These are phyloP conservation scores for Saccharomyces uvarum DNA, from an alignment of 1,139 yeast genomes.

Conservation along the genomic window DNA sequence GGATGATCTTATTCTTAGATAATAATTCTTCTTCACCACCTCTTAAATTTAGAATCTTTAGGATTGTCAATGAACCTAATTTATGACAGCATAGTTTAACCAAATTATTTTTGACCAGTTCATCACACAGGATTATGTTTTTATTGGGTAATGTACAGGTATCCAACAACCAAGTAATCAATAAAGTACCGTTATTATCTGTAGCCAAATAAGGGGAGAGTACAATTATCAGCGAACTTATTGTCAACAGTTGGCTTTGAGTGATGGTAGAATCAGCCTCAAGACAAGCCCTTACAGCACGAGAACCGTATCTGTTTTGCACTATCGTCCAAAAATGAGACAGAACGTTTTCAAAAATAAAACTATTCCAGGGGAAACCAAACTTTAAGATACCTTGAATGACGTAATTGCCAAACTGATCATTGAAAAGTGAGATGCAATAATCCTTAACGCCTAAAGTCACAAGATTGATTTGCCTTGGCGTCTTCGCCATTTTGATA, in stretches of 20 bases:
- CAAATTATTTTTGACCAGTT: slow-evolving; percentile 49
- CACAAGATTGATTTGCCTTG: slow-evolving; percentile 61
- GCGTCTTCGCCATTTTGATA: slow-evolving; percentile 59
- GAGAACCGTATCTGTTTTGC: slow-evolving; percentile 83
- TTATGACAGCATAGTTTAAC: slow-evolving; percentile 68
- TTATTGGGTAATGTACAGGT: slow-evolving; percentile 60
- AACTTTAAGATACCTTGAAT: slow-evolving; percentile 86
- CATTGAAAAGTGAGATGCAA: slow-evolving; percentile 75
- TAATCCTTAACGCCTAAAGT: slow-evolving; percentile 68
- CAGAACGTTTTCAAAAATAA: slow-evolving; percentile 73
- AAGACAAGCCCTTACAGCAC: slow-evolving; percentile 84
- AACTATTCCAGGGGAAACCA: slow-evolving; percentile 78
- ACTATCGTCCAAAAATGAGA: slow-evolving; percentile 73
- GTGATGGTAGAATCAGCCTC: slow-evolving; percentile 57
- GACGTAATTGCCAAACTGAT: slow-evolving; percentile 92
- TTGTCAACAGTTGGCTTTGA: slow-evolving; percentile 57
- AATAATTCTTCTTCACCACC: slow-evolving; percentile 43
- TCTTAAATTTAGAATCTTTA: slow-evolving; percentile 66
- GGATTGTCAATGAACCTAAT: slow-evolving; percentile 73
- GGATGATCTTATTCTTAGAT: slow-evolving; percentile 52
- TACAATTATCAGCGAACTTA: slow-evolving; percentile 68
- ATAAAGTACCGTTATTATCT: slow-evolving; percentile 77
- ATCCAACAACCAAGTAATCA: slow-evolving; percentile 88
- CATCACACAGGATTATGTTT: slow-evolving; percentile 45
- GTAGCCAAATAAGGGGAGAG: slow-evolving; percentile 72